Conservation (phyloP, 306 rosid species). For the Malus sylvestris region DNA sequence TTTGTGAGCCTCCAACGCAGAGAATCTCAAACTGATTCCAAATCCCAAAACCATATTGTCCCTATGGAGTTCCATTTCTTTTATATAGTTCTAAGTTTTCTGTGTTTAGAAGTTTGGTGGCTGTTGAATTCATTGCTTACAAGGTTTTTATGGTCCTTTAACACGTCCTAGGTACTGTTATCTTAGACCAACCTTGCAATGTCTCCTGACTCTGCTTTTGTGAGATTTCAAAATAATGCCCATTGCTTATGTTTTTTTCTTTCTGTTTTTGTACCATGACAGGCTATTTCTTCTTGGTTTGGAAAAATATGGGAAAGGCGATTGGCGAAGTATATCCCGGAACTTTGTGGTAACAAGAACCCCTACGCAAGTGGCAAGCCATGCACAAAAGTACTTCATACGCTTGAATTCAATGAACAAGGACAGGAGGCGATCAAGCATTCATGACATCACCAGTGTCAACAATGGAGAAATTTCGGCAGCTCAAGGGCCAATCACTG, state of each 20-base stretch:
- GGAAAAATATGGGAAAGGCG: constrained; percentile 95
- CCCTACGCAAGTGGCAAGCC: constrained; percentile 98
- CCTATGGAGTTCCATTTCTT: neutral
- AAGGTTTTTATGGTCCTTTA: neutral
- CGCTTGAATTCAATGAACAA: constrained; percentile 95
- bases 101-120: neutral
- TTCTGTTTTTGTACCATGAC: constrained; percentile 4
- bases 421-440: constrained; percentile 94
- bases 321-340: constrained; percentile 96
- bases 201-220: neutral
- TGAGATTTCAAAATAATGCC: neutral
- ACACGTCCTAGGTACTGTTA: neutral
- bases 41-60: neutral
- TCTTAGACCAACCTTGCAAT: neutral
- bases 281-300: constrained; percentile 93
- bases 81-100: neutral
- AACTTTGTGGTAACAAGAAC: constrained; percentile 93
- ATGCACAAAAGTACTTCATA: constrained; percentile 91
- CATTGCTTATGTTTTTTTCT: neutral
- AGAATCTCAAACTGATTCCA: neutral
- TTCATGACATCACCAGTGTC: constrained; percentile 88
- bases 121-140: neutral
- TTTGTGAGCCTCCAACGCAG: neutral
- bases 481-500: constrained; percentile 78
- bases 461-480: constrained; percentile 61